phyloP scores from a whole-genome alignment of 139 green algal species.

The Chara braunii region DNA sequence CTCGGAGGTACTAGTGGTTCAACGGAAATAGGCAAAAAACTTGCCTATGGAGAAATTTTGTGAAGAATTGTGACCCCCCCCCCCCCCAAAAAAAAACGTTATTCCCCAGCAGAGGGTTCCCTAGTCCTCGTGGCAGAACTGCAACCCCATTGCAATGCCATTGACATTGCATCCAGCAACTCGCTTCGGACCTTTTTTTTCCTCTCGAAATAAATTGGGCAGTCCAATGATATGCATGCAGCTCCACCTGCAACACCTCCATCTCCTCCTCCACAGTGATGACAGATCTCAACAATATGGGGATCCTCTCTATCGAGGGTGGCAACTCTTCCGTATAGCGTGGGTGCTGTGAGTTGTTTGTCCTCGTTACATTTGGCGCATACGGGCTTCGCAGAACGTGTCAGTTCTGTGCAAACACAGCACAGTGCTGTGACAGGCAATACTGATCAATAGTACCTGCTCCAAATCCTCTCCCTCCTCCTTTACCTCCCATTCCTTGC shows the following conservation, averaged over 20 bases:
- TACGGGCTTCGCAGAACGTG: conserved; percentile 36
- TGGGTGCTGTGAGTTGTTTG: conserved; percentile 1
- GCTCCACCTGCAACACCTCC: conserved; percentile 34
- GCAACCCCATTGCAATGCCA: neutral
- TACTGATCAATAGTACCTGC: conserved; percentile 76
- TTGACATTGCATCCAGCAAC: neutral
- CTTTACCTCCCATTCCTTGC: neutral
- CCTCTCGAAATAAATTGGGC: conserved; percentile 80
- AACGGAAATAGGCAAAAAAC: no score
- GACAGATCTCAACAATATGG: conserved; percentile 16
- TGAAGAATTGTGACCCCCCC: no score
- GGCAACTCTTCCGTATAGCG: neutral
- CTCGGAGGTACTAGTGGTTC: no score
- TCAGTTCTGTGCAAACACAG: conserved; percentile 80
- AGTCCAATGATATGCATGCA: conserved; percentile 81
- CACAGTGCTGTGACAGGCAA: conserved; percentile 86
- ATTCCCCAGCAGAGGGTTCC: neutral
- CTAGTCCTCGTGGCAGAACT: neutral
- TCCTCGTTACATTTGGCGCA: neutral
- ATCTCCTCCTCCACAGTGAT: conserved; percentile 50
- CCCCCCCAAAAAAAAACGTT: neutral
- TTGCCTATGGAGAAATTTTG: no score
- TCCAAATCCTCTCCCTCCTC: no score
- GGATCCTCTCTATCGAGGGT: conserved; percentile 2
- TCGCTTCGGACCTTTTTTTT: conserved; percentile 54